A percentile compares a stretch with the other conserved stretches of the same genome.
Evolutionary conservation across 768 basidiomycete genomes (phyloP).

Genomic region (Agaricus sinodeliciosus): DNA sequence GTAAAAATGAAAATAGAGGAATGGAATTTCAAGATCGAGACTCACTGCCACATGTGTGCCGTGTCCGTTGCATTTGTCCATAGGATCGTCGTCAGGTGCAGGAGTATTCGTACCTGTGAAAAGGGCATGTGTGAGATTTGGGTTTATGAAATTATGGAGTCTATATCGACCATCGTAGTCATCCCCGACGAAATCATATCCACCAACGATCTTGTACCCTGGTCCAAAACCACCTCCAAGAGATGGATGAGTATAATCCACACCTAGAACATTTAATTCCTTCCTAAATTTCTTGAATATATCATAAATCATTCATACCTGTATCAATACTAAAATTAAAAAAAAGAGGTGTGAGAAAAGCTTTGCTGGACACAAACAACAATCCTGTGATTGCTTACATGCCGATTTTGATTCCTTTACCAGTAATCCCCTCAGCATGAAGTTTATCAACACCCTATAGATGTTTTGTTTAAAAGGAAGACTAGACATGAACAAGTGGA

Average conservation of each 20-base stretch:
- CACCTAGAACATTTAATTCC: conserved; percentile 19
- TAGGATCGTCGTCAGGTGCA: conserved; percentile 42
- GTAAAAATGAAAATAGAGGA: not conserved
- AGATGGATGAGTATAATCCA: conserved; percentile 49
- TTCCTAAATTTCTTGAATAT: no score
- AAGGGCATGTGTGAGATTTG: not conserved
- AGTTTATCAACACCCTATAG: conserved; percentile 54
- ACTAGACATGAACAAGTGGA: not conserved
- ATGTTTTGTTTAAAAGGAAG: not conserved
- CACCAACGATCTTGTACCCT: conserved; percentile 46
- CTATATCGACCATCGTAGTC: conserved; percentile 33
- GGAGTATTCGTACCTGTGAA: conserved; percentile 37
- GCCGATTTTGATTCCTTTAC: conserved; percentile 61
- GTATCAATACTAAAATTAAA: conserved; percentile 43
- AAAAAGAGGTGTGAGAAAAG: not conserved
- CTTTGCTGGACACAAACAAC: not conserved
- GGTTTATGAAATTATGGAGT: not conserved
- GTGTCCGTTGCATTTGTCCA: conserved; percentile 46
- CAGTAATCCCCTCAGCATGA: conserved; percentile 55
- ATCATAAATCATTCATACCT: conserved; percentile 16
- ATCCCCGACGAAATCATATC: conserved; percentile 55
- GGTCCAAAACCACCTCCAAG: conserved; percentile 51
- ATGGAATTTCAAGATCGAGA: not conserved
- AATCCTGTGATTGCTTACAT: conserved; percentile 32
- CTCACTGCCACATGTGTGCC: conserved; percentile 52